Evolutionary conservation across 2,329 filamentous ascomycete species (phyloP).

Genomic region (Apiospora koreana): DNA sequence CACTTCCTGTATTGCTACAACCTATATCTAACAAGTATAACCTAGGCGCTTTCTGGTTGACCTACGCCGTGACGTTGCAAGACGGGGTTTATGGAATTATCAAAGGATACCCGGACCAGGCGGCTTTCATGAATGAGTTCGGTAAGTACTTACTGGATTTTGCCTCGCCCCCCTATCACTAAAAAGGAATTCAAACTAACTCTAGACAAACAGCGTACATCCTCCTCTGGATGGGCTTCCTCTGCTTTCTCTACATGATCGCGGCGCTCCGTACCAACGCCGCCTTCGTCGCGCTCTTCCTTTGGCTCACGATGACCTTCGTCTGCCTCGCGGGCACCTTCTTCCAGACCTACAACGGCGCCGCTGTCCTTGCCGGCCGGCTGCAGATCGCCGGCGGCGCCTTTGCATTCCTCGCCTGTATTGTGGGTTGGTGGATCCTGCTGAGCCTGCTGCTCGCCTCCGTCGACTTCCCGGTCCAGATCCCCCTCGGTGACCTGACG

Average conservation of each 20-base stretch:
- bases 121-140: not conserved
- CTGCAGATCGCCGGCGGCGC: not conserved
- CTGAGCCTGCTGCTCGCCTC: not conserved
- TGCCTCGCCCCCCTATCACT: not conserved
- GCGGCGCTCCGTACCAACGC: not conserved
- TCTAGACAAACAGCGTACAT: not conserved
- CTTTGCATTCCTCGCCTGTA: not conserved
- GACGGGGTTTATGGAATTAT: not conserved
- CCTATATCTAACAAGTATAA: not conserved
- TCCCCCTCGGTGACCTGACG: not conserved
- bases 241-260: conserved; percentile 2
- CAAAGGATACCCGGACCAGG: not conserved
- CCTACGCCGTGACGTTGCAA: not conserved
- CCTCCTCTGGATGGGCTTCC: not conserved
- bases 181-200: not conserved
- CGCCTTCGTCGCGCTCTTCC: not conserved
- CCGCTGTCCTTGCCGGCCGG: not conserved
- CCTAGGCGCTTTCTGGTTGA: conserved; percentile 4
- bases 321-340: not conserved
- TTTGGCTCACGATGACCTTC: not conserved
- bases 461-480: not conserved
- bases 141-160: not conserved
- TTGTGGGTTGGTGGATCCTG: conserved; percentile 1
- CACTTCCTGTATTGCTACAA: not conserved
- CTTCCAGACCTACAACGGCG: conserved; percentile 4